Conservation (phyloP, 2,329 filamentous ascomycete species). For the Ploettnerulaceae sp. region DNA sequence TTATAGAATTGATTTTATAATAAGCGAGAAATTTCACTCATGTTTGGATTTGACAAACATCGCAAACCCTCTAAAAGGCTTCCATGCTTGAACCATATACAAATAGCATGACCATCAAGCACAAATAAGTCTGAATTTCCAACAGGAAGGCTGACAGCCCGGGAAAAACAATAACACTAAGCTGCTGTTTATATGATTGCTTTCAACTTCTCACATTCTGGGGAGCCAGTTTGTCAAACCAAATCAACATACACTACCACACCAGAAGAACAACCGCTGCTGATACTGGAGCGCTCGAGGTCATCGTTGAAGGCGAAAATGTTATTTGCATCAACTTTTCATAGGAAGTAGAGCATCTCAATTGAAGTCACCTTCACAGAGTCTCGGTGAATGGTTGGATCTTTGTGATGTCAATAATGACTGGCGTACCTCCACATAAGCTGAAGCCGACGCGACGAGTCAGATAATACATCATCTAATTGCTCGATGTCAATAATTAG, state of each 20-base stretch:
- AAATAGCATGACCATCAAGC: no score
- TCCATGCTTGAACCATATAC: no score
- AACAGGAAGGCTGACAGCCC: constrained; percentile 38
- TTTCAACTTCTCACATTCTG: constrained; percentile 42
- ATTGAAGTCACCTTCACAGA: constrained; percentile 51
- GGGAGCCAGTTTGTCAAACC: constrained; percentile 38
- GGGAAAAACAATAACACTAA: constrained; percentile 45
- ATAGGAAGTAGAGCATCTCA: constrained; percentile 48
- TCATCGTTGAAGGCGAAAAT: constrained; percentile 48
- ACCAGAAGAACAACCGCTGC: constrained; percentile 54
- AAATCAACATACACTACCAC: constrained; percentile 35
- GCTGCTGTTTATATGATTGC: constrained; percentile 48
- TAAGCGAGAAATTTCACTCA: neutral
- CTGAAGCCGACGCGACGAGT: no score
- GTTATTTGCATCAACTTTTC: constrained; percentile 44
- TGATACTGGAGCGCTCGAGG: constrained; percentile 44
- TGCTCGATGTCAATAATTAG: no score
- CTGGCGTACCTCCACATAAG: no score
- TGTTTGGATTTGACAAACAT: neutral
- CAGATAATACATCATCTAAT: constrained; percentile 18
- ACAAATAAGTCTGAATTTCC: no score
- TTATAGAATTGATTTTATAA: neutral
- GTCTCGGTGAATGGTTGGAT: constrained; percentile 45
- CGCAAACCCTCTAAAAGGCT: no score
- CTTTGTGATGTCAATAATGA: constrained; percentile 46